Conservation (phyloP, 768 basidiomycete genomes). For the Collybiopsis confluens region DNA sequence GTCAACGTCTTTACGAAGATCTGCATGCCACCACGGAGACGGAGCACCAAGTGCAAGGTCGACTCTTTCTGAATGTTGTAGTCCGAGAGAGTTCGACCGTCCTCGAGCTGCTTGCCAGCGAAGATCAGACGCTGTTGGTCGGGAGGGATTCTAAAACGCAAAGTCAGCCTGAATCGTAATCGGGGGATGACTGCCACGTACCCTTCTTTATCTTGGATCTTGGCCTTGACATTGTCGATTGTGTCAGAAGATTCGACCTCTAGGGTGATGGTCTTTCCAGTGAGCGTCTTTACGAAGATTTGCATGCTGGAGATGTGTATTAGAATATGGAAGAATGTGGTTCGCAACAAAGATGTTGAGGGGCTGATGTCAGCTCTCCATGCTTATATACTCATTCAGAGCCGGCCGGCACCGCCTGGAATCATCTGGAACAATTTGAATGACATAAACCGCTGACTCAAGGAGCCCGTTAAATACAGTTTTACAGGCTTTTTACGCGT, state of each 20-base stretch:
- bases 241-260: slow-evolving; percentile 72
- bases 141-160: slow-evolving; percentile 39
- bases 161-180: not conserved
- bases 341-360: not conserved
- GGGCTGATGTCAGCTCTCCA: not conserved
- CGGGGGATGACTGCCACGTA: slow-evolving; percentile 24
- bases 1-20: slow-evolving; percentile 88
- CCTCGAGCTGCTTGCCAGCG: slow-evolving; percentile 81
- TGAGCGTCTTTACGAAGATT: slow-evolving; percentile 51
- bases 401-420: not conserved
- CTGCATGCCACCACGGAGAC: slow-evolving; percentile 60
- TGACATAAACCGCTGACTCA: not conserved
- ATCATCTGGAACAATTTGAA: not conserved
- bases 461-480: slow-evolving; percentile 3
- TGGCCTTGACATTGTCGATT: slow-evolving; percentile 70
- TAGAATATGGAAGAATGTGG: not conserved
- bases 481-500: no score
- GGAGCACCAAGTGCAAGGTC: slow-evolving; percentile 51
- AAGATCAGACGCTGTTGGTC: slow-evolving; percentile 80
- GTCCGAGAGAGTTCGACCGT: slow-evolving; percentile 70
- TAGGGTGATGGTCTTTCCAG: slow-evolving; percentile 76
- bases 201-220: slow-evolving; percentile 90
- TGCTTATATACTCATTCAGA: not conserved
- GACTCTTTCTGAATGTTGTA: slow-evolving; percentile 68
- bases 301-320: slow-evolving; percentile 28